Percentiles rank a stretch among this genome's conserved stretches.
Evolutionary conservation across 2,329 filamentous ascomycete genomes (phyloP).

Genomic region (Paraconiothyrium sp.): DNA sequence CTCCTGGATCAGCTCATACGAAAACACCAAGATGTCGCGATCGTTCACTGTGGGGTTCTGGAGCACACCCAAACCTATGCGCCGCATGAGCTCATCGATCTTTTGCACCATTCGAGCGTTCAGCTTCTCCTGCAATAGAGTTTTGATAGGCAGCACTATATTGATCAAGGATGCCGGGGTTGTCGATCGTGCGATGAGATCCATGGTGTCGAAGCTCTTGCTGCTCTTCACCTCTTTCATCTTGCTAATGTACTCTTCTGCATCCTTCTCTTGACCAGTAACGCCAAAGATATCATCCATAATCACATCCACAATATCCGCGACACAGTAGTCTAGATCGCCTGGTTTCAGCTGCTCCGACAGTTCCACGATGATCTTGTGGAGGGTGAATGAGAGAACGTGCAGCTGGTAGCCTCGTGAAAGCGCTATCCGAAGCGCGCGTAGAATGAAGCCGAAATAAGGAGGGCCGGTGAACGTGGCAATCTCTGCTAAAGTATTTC

Average conservation of each 20-base stretch:
- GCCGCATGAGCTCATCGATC: slow-evolving; percentile 85
- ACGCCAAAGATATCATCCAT: slow-evolving; percentile 98
- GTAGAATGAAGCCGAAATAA: slow-evolving; percentile 92
- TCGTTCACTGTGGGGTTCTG: slow-evolving; percentile 82
- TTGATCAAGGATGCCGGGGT: slow-evolving; percentile 78
- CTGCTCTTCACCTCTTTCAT: slow-evolving; percentile 99
- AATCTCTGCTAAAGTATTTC: slow-evolving; percentile 87
- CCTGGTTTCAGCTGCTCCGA: slow-evolving; percentile 79
- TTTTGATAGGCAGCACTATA: slow-evolving; percentile 80
- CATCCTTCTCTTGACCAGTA: slow-evolving; percentile 94
- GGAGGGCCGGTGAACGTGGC: slow-evolving; percentile 79
- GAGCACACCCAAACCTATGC: slow-evolving; percentile 83
- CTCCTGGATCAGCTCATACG: slow-evolving; percentile 91
- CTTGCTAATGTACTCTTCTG: slow-evolving; percentile 91
- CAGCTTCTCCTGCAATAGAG: slow-evolving; percentile 83
- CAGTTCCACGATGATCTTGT: slow-evolving; percentile 83
- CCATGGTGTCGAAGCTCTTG: slow-evolving; percentile 98
- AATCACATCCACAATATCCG: slow-evolving; percentile 80
- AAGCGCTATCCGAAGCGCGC: slow-evolving; percentile 84
- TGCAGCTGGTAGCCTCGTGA: slow-evolving; percentile 91
- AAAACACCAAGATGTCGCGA: slow-evolving; percentile 88
- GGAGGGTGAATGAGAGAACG: slow-evolving; percentile 92
- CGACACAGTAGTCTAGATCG: slow-evolving; percentile 87
- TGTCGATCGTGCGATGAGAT: slow-evolving; percentile 84
- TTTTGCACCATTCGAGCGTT: slow-evolving; percentile 85